These are phyloP conservation scores for Pseudogymnoascus sp. DNA, from an alignment of 2,329 filamentous ascomycete genomes.

Conservation along the genomic window DNA sequence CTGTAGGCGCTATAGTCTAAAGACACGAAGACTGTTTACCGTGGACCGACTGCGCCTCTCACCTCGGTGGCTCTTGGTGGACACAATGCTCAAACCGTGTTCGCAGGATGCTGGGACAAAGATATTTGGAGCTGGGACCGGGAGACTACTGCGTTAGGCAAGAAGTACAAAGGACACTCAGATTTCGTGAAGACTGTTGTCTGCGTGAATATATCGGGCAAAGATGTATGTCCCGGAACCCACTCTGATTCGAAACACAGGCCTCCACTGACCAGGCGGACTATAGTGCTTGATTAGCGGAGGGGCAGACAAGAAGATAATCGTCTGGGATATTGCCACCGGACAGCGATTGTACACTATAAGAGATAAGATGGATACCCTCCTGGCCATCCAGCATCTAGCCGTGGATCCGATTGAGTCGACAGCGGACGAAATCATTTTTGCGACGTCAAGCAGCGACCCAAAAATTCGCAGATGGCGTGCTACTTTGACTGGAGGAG, in stretches of 20 bases:
- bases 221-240: conserved; percentile 36
- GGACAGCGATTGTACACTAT: conserved; percentile 67
- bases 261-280: conserved; percentile 12
- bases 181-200: conserved; percentile 88
- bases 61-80: conserved; percentile 67
- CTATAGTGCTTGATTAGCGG: conserved; percentile 57
- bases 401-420: conserved; percentile 62
- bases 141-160: conserved; percentile 45
- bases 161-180: conserved; percentile 65
- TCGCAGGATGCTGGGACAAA: conserved; percentile 93
- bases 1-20: conserved; percentile 30
- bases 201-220: conserved; percentile 52
- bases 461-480: conserved; percentile 74
- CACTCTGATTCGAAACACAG: neutral
- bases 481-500: conserved; percentile 45
- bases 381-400: conserved; percentile 76
- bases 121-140: conserved; percentile 79
- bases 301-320: conserved; percentile 69
- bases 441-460: conserved; percentile 78
- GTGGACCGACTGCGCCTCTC: conserved; percentile 71
- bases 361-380: conserved; percentile 61
- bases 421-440: conserved; percentile 41
- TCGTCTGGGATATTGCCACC: conserved; percentile 72
- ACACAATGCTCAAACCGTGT: conserved; percentile 52
- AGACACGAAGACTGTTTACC: conserved; percentile 47